phyloP scores from a whole-genome alignment of 768 basidiomycete genomes.

The Rhizopogon vesiculosus region DNA sequence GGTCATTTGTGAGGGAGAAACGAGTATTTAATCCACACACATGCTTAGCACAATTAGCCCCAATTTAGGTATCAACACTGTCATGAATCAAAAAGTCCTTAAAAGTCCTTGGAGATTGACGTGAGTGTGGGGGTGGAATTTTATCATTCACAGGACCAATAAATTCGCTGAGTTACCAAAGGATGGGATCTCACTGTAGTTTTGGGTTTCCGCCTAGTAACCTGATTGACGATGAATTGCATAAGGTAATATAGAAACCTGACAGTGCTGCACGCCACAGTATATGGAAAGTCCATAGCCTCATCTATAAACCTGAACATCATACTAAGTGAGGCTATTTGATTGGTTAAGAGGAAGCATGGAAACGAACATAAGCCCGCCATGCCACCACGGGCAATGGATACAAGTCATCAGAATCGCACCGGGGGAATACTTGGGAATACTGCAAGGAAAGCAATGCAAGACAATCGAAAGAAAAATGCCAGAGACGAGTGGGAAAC shows the following conservation, averaged over 20 bases:
- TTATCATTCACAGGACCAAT: neutral
- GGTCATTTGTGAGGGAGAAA: neutral
- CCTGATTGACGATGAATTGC: neutral
- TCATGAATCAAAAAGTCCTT: neutral
- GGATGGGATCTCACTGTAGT: neutral
- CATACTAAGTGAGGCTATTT: neutral
- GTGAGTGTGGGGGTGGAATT: neutral
- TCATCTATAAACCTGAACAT: neutral
- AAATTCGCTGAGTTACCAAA: neutral
- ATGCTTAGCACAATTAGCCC: neutral
- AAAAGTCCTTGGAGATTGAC: neutral
- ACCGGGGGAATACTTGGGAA: neutral
- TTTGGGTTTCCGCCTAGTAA: neutral
- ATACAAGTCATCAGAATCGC: neutral
- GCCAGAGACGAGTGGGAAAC: constrained; percentile 14
- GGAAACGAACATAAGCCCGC: neutral
- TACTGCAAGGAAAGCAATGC: constrained; percentile 5
- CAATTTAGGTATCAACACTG: neutral
- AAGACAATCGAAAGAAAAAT: constrained; percentile 16
- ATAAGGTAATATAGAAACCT: neutral
- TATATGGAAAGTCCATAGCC: neutral
- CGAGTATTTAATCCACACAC: neutral
- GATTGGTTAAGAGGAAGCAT: neutral
- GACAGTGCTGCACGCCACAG: neutral
- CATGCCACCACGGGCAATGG: neutral